Evolutionary conservation across 1,284 basidiomycete genomes (phyloP), one percentile per base, ranked within the genome.

Genomic region (Apiotrichum gracile): DNA sequence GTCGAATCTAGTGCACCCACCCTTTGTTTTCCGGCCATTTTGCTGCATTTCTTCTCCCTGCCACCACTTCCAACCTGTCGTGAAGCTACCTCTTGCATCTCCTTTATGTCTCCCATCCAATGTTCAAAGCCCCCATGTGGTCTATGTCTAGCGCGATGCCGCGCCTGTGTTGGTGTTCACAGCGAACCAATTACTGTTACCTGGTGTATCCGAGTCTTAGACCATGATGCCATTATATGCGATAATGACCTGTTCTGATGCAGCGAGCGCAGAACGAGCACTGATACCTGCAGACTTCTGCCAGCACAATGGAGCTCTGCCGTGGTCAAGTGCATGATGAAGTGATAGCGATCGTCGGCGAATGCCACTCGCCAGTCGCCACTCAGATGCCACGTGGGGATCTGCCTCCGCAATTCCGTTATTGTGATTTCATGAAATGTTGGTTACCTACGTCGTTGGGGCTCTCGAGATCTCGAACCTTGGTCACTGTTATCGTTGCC

Each of bases 181-280:
- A 38, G 31, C 17, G 44, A 6, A 25, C 24, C 24, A 26, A 39
- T 21, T 45, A 19, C 46, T 51, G 35, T 51, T 27, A 21, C 29
- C 26, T 51, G 50, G 50, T 51, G 49, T 51, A 45, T 51, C 42
- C 49, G 42, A 45, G 49, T 51, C 49, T 26, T 45, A 51, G 39
- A 41, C 33, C 38, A 31, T 26, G 47, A 49, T 49, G 47, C 29
- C 47, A 49, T 49, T 24, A 33, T 39, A 49, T 49, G 47, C 31
- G 40, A 34, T 42, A 33, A 34, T 42, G 40, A 26, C 5, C 7
- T 10, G 5, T 16, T 8, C n/a, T 17, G 17, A 10, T 5, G 9
- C 2, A 34, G 16, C n/a, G 8, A 27, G 16, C 27, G 46, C 24
- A 29, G 24, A 38, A 9, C 27, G 34, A 24, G 13, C 35, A 38